A percentile compares a stretch with the other conserved stretches of the same genome.
phyloP scores from a whole-genome alignment of 1,284 basidiomycete genomes.

The Ustilago lituana region DNA sequence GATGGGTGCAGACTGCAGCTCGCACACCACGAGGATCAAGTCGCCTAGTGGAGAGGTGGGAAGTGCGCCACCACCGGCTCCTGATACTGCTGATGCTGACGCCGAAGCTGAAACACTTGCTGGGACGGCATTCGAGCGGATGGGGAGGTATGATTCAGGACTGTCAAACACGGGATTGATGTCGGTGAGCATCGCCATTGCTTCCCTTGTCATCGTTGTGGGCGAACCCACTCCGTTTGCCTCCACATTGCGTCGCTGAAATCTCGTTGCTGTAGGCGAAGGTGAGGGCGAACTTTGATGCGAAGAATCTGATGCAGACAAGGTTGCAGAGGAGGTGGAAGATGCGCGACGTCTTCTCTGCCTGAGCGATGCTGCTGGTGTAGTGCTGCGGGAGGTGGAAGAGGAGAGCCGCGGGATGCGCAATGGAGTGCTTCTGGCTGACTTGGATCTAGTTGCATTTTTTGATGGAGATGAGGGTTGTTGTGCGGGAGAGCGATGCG shows the following conservation, averaged over 20 bases:
- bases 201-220: too few relatives aligned
- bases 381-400: too few relatives aligned
- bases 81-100: too few relatives aligned
- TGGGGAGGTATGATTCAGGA: constrained; percentile 25
- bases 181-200: constrained; percentile 14
- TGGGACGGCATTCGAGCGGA: too few relatives aligned
- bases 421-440: constrained; percentile 10
- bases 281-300: neutral
- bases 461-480: neutral
- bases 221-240: too few relatives aligned
- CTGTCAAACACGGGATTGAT: constrained; percentile 22
- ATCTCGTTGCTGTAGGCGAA: constrained; percentile 23
- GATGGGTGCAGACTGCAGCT: constrained; percentile 36
- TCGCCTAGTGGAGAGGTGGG: constrained; percentile 27
- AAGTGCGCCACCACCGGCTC: neutral
- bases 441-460: neutral
- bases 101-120: too few relatives aligned
- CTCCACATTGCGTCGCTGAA: too few relatives aligned
- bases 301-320: constrained; percentile 4
- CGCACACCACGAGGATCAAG: constrained; percentile 43
- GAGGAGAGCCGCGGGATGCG: constrained; percentile 25
- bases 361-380: neutral
- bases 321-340: constrained; percentile 4
- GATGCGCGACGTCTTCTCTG: constrained; percentile 4
- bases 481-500: too few relatives aligned